Conservation (phyloP, 2,329 filamentous ascomycete species). For the Cordyceps javanica region DNA sequence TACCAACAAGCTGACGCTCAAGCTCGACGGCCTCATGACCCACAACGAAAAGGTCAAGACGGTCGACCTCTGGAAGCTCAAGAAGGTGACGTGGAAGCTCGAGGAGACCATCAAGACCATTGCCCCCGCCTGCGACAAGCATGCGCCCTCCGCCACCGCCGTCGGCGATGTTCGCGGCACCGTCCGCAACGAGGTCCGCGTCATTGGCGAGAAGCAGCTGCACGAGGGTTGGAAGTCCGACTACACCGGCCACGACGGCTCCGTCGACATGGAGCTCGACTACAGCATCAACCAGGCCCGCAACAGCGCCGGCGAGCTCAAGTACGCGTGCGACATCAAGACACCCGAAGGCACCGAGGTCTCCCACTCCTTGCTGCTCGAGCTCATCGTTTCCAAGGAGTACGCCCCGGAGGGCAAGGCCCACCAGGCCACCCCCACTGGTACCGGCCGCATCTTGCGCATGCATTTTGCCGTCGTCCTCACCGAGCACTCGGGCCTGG, state of each 20-base stretch:
- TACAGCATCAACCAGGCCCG: conserved; percentile 38
- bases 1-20: conserved; percentile 71
- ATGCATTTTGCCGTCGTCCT: conserved; percentile 84
- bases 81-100: conserved; percentile 87
- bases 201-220: conserved; percentile 74
- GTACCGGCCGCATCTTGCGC: conserved; percentile 80
- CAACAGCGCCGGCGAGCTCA: conserved; percentile 42
- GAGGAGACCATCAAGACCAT: conserved; percentile 80
- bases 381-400: conserved; percentile 92
- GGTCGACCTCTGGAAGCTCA: conserved; percentile 76
- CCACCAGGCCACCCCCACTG: conserved; percentile 71
- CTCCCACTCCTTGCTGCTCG: conserved; percentile 78
- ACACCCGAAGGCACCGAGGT: conserved; percentile 70
- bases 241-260: conserved; percentile 46
- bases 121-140: conserved; percentile 73
- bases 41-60: conserved; percentile 63
- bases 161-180: conserved; percentile 54
- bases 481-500: conserved; percentile 78
- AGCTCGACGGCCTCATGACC: conserved; percentile 78
- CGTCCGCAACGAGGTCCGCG: conserved; percentile 66
- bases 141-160: conserved; percentile 49
- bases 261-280: conserved; percentile 69
- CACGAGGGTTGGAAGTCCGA: conserved; percentile 85
- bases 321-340: conserved; percentile 73
- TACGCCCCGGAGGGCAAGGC: conserved; percentile 67